phyloP scores from a whole-genome alignment of 1,284 basidiomycete species.

The Apiotrichum montevideense region DNA sequence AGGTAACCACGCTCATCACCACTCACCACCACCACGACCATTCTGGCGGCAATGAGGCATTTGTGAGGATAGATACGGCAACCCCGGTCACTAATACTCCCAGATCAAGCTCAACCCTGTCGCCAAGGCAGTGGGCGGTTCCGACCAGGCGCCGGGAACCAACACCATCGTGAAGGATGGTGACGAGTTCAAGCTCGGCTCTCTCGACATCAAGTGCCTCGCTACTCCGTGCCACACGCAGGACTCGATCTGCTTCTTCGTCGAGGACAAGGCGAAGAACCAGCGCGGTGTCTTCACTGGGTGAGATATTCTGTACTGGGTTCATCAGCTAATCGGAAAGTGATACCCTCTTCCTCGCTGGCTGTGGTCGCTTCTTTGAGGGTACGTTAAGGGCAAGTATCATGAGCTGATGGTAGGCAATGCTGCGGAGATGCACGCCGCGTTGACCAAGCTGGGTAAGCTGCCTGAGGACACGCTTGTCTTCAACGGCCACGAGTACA shows the following conservation, averaged over 20 bases:
- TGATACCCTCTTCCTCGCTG: slow-evolving; percentile 90
- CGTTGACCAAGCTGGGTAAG: slow-evolving; percentile 66
- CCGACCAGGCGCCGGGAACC: slow-evolving; percentile 60
- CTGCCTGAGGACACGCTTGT: slow-evolving; percentile 77
- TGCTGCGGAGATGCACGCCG: slow-evolving; percentile 73
- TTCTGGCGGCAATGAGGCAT: slow-evolving; percentile 71
- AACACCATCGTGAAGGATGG: slow-evolving; percentile 71
- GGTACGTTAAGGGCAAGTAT: slow-evolving; percentile 17
- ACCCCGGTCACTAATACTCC: neutral
- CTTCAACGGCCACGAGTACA: slow-evolving; percentile 92
- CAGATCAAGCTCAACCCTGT: slow-evolving; percentile 50
- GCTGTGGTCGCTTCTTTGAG: slow-evolving; percentile 96
- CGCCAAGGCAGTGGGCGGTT: slow-evolving; percentile 78
- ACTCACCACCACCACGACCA: slow-evolving; percentile 90
- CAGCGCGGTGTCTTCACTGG: slow-evolving; percentile 79
- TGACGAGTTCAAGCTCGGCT: slow-evolving; percentile 67
- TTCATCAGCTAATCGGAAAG: slow-evolving; percentile 30
- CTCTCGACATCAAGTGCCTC: slow-evolving; percentile 68
- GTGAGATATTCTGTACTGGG: slow-evolving; percentile 25
- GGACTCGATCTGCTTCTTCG: slow-evolving; percentile 88
- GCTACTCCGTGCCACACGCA: slow-evolving; percentile 95
- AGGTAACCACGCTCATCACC: slow-evolving; percentile 68
- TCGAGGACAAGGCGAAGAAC: slow-evolving; percentile 60
- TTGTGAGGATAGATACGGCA: slow-evolving; percentile 35
- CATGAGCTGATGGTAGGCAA: slow-evolving; percentile 52